Evolutionary conservation across 495 filamentous ascomycete species (phyloP).

Genomic region (Daldinia loculata): DNA sequence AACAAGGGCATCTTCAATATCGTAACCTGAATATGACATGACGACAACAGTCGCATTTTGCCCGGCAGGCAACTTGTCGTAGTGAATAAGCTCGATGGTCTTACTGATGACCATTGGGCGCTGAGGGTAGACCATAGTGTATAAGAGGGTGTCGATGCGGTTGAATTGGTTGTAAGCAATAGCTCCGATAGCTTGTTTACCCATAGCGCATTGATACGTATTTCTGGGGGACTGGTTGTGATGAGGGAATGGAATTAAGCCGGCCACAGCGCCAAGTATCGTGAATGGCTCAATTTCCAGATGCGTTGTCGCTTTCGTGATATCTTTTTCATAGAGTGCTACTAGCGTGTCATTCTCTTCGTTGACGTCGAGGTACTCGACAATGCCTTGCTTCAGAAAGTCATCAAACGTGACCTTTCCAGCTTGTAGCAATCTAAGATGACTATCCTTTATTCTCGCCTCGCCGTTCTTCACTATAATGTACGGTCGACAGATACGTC

Average conservation of each 20-base stretch:
- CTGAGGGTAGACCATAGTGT: conserved; percentile 97
- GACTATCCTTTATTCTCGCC: conserved; percentile 76
- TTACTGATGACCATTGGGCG: conserved; percentile 97
- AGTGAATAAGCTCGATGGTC: conserved; percentile 95
- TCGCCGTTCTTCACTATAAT: conserved; percentile 90
- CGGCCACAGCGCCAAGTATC: conserved; percentile 95
- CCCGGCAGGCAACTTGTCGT: conserved; percentile 95
- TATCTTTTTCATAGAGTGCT: conserved; percentile 84
- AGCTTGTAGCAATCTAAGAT: conserved; percentile 79
- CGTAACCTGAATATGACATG: conserved; percentile 99
- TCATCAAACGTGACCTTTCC: conserved; percentile 90
- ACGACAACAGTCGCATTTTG: conserved; percentile 98
- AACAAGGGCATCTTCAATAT: conserved; percentile 98
- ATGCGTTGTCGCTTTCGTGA: conserved; percentile 83
- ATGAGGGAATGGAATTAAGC: conserved; percentile 96
- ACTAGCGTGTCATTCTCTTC: conserved; percentile 97
- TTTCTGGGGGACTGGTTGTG: conserved; percentile 99
- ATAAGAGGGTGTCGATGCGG: conserved; percentile 93
- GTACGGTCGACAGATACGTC: conserved; percentile 91
- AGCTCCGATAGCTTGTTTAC: conserved; percentile 98
- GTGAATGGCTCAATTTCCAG: conserved; percentile 98
- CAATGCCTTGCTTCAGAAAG: conserved; percentile 85
- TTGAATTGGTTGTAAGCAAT: conserved; percentile 98
- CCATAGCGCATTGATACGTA: conserved; percentile 99
- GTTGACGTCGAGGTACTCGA: conserved; percentile 97